These are phyloP conservation scores for Haplosporangium gracile DNA, from an alignment of 192 early-diverging fungal species.

Conservation along the genomic window DNA sequence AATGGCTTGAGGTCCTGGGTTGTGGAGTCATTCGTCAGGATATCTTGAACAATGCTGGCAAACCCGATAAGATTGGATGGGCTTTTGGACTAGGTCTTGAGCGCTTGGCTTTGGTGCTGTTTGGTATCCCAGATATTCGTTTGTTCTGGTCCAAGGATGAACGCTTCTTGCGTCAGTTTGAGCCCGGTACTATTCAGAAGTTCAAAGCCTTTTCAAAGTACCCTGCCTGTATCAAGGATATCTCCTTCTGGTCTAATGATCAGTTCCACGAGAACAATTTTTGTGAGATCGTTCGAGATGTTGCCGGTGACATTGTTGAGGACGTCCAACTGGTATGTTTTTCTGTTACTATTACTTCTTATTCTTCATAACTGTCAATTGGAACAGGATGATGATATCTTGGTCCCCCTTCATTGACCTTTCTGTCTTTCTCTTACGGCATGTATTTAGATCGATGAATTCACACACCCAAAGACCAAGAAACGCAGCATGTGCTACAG, in stretches of 20 bases:
- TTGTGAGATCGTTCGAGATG: constrained; percentile 90
- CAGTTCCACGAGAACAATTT: constrained; percentile 95
- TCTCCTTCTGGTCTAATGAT: constrained; percentile 86
- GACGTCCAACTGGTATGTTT: constrained; percentile 80
- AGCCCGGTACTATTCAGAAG: constrained; percentile 70
- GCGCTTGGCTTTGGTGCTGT: constrained; percentile 95
- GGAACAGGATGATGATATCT: background rate
- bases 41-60: constrained; percentile 79
- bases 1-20: constrained; percentile 95
- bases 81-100: constrained; percentile 99
- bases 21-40: constrained; percentile 93
- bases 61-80: constrained; percentile 90
- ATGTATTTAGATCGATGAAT: constrained; percentile 82
- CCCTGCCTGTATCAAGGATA: constrained; percentile 94
- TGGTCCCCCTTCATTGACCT: background rate
- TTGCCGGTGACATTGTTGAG: constrained; percentile 94
- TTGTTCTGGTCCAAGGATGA: constrained; percentile 95
- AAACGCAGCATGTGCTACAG: constrained; percentile 89
- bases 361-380: background rate
- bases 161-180: constrained; percentile 90
- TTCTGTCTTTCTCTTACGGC: background rate
- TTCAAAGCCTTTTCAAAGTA: constrained; percentile 93
- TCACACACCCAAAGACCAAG: constrained; percentile 89
- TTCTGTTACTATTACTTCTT: background rate
- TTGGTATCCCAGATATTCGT: constrained; percentile 95